Base-by-base conservation (phyloP, 2,329 filamentous ascomycete species). In the Calcarisporium arbuscula region DNA sequence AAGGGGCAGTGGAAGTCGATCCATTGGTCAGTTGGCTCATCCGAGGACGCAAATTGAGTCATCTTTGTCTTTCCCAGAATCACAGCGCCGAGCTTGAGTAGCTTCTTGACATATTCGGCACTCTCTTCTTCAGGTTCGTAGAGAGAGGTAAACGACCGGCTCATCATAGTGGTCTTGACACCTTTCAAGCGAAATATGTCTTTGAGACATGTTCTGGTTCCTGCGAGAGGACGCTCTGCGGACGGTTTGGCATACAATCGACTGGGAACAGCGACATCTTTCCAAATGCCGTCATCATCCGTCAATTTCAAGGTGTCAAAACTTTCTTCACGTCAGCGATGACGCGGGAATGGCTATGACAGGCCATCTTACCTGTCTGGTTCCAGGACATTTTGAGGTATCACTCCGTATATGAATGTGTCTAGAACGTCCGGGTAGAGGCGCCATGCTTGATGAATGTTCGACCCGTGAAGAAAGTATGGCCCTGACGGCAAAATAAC, bases 151-250 rank as follows among this genome's bases (percentile, higher is more conserved):
- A 67, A 80, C 4, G 74, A 70, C 28, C 70, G 59, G 33, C 70
- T 77, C 2, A 73, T 73, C 28, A 66, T 64, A 7, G 62, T 61
- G 0, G 67, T 77, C 19, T 63, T 62, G 7, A 77, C 47, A 1
- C 74, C 76, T 17, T 35, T 38, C 25, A 80, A 51, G 38, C 77
- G 64, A 40, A 64, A 72, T 31, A 76, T 73, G 42, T 80, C 77
- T 44, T 80, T 80, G 35, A 75, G 58, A 3, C 64, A 70, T 1
- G 74, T 52, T 9, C 72, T 58, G 14, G 70, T 61, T 12, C 71
- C 70, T 7, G 68, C 65, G 2, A 75, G 53, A 4, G 70, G 70
- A 41, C 68, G 63, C 15, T 41, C 30, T n/a, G n/a, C n/a, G n/a
- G n/a, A n/a, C n/a, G n/a, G n/a, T 0, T 40, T 43, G 8, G 46